These are phyloP conservation scores for Suillus hirtellus DNA, from an alignment of 768 basidiomycete species.

Conservation along the genomic window DNA sequence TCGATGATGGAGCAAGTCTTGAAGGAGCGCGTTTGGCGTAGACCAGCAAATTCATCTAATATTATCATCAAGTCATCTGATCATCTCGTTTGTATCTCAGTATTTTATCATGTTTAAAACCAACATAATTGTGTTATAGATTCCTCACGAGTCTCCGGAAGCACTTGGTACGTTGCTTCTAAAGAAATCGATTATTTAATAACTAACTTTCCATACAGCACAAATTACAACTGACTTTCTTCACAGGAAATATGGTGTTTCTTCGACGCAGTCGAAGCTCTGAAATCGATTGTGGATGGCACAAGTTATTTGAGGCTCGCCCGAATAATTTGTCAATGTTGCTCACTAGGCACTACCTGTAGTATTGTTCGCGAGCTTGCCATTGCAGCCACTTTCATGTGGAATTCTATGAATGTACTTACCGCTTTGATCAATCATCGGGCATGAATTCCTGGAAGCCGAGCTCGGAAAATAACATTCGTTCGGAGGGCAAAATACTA, in stretches of 20 bases:
- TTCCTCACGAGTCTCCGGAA: constrained; percentile 16
- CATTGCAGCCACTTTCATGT: too few relatives aligned
- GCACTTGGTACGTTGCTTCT: constrained; percentile 27
- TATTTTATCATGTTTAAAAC: neutral
- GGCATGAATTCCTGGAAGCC: too few relatives aligned
- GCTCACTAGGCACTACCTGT: neutral
- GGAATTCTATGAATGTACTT: too few relatives aligned
- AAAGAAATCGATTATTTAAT: too few relatives aligned
- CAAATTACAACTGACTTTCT: neutral
- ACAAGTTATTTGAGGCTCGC: neutral
- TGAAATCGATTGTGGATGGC: neutral
- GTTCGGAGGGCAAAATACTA: too few relatives aligned
- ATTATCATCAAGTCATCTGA: constrained; percentile 26
- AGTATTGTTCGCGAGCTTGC: too few relatives aligned
- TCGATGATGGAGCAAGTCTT: constrained; percentile 11
- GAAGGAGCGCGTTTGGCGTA: constrained; percentile 27
- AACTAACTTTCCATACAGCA: too few relatives aligned
- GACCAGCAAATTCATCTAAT: constrained; percentile 31
- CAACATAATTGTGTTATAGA: constrained; percentile 18
- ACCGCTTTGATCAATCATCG: too few relatives aligned
- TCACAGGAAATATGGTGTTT: neutral
- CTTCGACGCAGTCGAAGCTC: neutral
- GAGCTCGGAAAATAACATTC: too few relatives aligned
- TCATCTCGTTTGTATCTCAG: constrained; percentile 21
- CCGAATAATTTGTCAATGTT: neutral